Base-by-base conservation (phyloP, 176 grass and related monocot species). In the Oryza coarctata region DNA sequence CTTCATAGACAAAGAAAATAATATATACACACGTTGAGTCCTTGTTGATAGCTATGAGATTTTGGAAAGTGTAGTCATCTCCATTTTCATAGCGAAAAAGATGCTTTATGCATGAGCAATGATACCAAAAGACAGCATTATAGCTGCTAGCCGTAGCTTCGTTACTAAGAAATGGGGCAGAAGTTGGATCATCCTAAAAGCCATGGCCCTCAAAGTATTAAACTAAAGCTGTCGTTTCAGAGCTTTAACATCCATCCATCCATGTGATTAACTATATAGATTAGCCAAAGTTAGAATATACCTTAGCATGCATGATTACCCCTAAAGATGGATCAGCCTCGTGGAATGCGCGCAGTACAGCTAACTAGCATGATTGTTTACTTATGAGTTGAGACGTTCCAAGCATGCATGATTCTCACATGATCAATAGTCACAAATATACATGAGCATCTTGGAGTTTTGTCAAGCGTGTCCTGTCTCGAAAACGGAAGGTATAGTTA, bases 101-200 rank as follows among this genome's bases (percentile, higher is more conserved):
- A 13, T 23, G 55, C 80, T 82, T 82, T 82, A 45, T 57, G 47
- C 23, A 34, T 34, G n/a, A 7, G 15, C 13, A 38, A 71, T 60
- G 8, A 55, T 58, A 34, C 49, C 23, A 71, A n/a, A 52, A 60
- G 0, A 68, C 25, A 41, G 70, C 20, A 26, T 30, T 29, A 11
- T 41, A 76, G 5, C 63, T 63, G 11, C 58, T 79, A 26, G 23
- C 35, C 63, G 6, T 84, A 70, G 76, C 87, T 89, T 89, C 76
- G 87, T 49, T 68, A 41, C 76, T 84, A 84, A 88, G 86, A 74
- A 88, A 84, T n/a, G 50, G 36, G 74, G 38, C 38, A 45, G 14
- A 34, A 49, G 29, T 20, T 41, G 17, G 27, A 55, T 55, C 20
- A 60, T 25, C 71, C 28, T 70, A 39, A 76, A 87, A 63, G 45